A percentile compares a stretch with the other conserved stretches of the same genome.
These are phyloP conservation scores for Phylloboletellus chloephorus DNA, from an alignment of 1,284 basidiomycete genomes.

Conservation along the genomic window DNA sequence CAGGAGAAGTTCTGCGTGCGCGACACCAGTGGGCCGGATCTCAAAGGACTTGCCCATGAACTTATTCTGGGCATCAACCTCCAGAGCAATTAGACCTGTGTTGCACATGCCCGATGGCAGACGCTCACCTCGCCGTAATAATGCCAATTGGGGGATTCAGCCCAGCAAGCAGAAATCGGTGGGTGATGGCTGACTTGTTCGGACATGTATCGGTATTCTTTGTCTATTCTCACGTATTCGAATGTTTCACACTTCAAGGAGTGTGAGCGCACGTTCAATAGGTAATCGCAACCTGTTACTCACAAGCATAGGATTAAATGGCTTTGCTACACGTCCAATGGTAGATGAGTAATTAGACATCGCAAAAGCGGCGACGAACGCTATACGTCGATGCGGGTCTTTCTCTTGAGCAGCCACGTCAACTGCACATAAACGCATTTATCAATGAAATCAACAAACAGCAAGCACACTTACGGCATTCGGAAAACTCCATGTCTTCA, in stretches of 20 bases:
- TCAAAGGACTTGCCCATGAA: constrained; percentile 97
- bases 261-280: constrained; percentile 1
- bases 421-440: constrained; percentile 42
- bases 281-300: constrained; percentile 3
- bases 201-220: constrained; percentile 87
- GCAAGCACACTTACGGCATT: constrained; percentile 62
- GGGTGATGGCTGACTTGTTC: constrained; percentile 97
- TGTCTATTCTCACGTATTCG: constrained; percentile 87
- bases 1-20: constrained; percentile 82
- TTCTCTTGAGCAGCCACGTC: constrained; percentile 77
- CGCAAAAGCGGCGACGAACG: constrained; percentile 94
- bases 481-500: constrained; percentile 94
- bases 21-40: constrained; percentile 91
- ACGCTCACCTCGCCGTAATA: constrained; percentile 80
- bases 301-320: constrained; percentile 89
- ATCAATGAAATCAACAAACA: background rate
- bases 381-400: constrained; percentile 81
- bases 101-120: background rate
- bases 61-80: constrained; percentile 90
- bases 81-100: constrained; percentile 1
- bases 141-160: constrained; percentile 84
- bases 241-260: constrained; percentile 73
- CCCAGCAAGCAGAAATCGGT: constrained; percentile 96
- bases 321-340: constrained; percentile 92
- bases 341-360: constrained; percentile 99